Evolutionary conservation across 1,284 basidiomycete species (phyloP).

Genomic region (Thelephora terrestris): DNA sequence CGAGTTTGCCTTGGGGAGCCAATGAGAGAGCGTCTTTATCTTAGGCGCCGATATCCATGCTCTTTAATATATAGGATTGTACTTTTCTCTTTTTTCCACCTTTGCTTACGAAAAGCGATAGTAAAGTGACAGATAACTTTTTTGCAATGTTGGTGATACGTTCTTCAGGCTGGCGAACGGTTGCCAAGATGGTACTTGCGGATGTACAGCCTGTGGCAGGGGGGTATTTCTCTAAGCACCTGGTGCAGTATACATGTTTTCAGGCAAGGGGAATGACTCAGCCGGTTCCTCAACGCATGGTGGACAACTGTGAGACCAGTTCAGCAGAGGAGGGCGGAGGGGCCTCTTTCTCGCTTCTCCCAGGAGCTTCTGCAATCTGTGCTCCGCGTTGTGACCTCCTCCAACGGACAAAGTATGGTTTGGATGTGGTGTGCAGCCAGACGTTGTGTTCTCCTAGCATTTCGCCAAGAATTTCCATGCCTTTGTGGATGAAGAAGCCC

Average conservation of each 20-base stretch:
- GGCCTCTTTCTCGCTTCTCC: conserved; percentile 24
- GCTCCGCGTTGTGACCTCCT: conserved; percentile 39
- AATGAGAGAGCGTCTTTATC: too few relatives aligned
- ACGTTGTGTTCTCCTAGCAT: conserved; percentile 40
- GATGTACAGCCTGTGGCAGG: too few relatives aligned
- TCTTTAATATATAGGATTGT: too few relatives aligned
- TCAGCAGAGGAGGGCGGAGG: not conserved
- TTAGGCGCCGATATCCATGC: too few relatives aligned
- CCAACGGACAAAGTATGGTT: conserved; percentile 27
- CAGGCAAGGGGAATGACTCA: conserved; percentile 37
- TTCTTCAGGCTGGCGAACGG: too few relatives aligned
- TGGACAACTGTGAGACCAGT: conserved; percentile 29
- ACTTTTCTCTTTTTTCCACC: too few relatives aligned
- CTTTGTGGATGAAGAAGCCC: conserved; percentile 37
- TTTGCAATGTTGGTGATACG: too few relatives aligned
- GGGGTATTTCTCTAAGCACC: conserved; percentile 39
- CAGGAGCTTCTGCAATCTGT: conserved; percentile 32
- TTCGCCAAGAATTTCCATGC: conserved; percentile 35
- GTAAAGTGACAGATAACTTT: too few relatives aligned
- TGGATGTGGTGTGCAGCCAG: conserved; percentile 26
- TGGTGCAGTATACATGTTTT: conserved; percentile 41
- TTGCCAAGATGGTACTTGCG: too few relatives aligned
- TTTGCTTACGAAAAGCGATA: too few relatives aligned
- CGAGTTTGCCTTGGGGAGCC: too few relatives aligned
- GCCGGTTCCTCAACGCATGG: conserved; percentile 38